These are phyloP conservation scores for Colletotrichum tofieldiae DNA, from an alignment of 2,329 filamentous ascomycete genomes.

Conservation along the genomic window DNA sequence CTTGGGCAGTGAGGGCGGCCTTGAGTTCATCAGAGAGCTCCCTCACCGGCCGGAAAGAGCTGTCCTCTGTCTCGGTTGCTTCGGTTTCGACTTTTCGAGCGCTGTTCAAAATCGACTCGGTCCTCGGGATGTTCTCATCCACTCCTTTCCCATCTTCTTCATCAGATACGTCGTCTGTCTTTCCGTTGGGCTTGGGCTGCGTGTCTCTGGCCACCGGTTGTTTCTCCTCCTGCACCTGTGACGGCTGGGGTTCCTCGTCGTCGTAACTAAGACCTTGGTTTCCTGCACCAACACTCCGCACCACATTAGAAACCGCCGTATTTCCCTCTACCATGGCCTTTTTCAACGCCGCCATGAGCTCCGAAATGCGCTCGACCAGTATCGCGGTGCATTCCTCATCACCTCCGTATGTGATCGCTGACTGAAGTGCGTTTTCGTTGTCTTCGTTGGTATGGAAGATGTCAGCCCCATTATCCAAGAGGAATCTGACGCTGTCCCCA, in stretches of 20 bases:
- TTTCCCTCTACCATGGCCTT: slow-evolving; percentile 51
- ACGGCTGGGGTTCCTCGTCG: slow-evolving; percentile 46
- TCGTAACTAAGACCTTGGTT: slow-evolving; percentile 47
- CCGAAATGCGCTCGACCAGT: slow-evolving; percentile 51
- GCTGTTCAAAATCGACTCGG: slow-evolving; percentile 23
- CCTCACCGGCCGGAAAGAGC: slow-evolving; percentile 12
- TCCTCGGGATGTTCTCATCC: background rate
- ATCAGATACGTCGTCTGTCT: background rate
- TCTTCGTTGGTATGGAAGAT: slow-evolving; percentile 52
- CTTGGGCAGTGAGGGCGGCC: slow-evolving; percentile 31
- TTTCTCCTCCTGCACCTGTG: slow-evolving; percentile 36
- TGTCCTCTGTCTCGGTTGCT: background rate
- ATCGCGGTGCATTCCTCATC: slow-evolving; percentile 50
- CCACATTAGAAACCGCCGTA: slow-evolving; percentile 47
- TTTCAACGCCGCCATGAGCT: slow-evolving; percentile 50
- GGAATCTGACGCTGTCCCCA: slow-evolving; percentile 51
- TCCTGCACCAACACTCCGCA: slow-evolving; percentile 48
- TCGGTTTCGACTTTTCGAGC: slow-evolving; percentile 8
- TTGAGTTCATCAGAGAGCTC: slow-evolving; percentile 29
- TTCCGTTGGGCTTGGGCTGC: background rate
- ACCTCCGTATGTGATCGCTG: slow-evolving; percentile 47
- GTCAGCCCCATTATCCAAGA: slow-evolving; percentile 55
- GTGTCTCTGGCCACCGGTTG: background rate
- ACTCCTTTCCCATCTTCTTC: background rate
- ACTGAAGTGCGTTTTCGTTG: slow-evolving; percentile 51